phyloP scores from a whole-genome alignment of 371 early-diverging fungal species.

The Mortierella sp. region DNA sequence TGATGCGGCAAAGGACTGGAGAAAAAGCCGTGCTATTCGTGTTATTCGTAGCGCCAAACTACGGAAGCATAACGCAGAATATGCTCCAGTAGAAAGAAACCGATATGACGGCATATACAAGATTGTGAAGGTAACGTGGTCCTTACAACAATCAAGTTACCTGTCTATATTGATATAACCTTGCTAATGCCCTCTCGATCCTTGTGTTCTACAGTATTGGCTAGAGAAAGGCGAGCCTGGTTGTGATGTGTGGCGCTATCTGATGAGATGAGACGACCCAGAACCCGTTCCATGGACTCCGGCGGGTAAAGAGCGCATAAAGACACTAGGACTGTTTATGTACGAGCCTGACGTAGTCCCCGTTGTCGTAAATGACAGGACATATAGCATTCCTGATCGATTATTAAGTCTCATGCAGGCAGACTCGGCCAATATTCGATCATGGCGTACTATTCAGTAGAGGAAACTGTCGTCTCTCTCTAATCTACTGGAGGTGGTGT shows the following conservation, averaged over 20 bases:
- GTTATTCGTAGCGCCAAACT: constrained; percentile 66
- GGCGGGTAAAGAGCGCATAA: constrained; percentile 58
- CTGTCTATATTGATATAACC: background rate
- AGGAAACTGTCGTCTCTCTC: constrained; percentile 5
- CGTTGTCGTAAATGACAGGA: background rate
- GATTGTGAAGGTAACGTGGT: constrained; percentile 56
- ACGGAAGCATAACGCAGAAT: constrained; percentile 59
- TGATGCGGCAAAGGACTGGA: constrained; percentile 67
- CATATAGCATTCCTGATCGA: background rate
- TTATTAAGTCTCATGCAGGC: background rate
- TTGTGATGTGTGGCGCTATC: constrained; percentile 60
- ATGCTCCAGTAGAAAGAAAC: constrained; percentile 64
- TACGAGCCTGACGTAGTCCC: constrained; percentile 35
- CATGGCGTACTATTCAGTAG: constrained; percentile 38
- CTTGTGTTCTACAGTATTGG: constrained; percentile 60
- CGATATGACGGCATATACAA: constrained; percentile 81
- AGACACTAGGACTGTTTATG: constrained; percentile 59
- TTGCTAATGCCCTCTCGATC: background rate
- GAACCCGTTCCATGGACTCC: constrained; percentile 75
- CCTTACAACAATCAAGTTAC: background rate
- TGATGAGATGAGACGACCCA: constrained; percentile 72
- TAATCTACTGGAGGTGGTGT: constrained; percentile 46
- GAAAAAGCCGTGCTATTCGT: constrained; percentile 66
- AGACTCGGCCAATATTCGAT: constrained; percentile 31
- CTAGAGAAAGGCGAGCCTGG: constrained; percentile 60